phyloP scores from a whole-genome alignment of 1,284 basidiomycete species.

The Coniferiporia sulphurascens region DNA sequence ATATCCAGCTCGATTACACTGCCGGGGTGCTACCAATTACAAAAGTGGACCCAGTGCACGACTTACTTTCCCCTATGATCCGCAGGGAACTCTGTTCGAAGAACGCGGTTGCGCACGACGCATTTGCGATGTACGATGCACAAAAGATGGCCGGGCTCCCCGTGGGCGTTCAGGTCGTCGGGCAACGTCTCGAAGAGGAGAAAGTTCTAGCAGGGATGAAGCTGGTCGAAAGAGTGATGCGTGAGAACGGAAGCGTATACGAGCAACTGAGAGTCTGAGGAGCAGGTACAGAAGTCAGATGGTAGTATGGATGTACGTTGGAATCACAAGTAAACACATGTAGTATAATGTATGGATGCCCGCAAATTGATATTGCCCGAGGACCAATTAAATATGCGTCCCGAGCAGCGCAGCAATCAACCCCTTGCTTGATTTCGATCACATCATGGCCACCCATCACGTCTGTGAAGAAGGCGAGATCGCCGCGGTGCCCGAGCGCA shows the following conservation, averaged over 20 bases:
- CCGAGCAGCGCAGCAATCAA: too few species aligned
- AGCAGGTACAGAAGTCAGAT: neutral
- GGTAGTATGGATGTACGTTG: neutral
- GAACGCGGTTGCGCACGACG: constrained; percentile 33
- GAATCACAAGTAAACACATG: neutral
- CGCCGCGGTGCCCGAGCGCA: neutral
- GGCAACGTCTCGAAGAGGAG: constrained; percentile 58
- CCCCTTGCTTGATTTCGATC: too few species aligned
- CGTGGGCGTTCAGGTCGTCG: constrained; percentile 61
- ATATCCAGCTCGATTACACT: constrained; percentile 48
- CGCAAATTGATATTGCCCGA: too few species aligned
- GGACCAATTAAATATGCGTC: too few species aligned
- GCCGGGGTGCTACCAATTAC: constrained; percentile 59
- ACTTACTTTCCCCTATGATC: constrained; percentile 29
- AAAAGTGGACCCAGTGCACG: constrained; percentile 41
- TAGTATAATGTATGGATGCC: neutral
- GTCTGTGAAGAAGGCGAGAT: too few species aligned
- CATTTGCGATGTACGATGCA: constrained; percentile 50
- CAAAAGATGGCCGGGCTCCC: constrained; percentile 60
- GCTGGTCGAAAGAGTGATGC: constrained; percentile 27
- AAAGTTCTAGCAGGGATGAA: constrained; percentile 48
- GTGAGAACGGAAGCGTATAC: neutral
- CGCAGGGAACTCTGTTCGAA: constrained; percentile 24
- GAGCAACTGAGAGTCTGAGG: neutral
- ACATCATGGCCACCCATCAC: too few species aligned